Base-by-base conservation (phyloP, 2,329 filamentous ascomycete genomes). In the Scolecobasidium constrictum region DNA sequence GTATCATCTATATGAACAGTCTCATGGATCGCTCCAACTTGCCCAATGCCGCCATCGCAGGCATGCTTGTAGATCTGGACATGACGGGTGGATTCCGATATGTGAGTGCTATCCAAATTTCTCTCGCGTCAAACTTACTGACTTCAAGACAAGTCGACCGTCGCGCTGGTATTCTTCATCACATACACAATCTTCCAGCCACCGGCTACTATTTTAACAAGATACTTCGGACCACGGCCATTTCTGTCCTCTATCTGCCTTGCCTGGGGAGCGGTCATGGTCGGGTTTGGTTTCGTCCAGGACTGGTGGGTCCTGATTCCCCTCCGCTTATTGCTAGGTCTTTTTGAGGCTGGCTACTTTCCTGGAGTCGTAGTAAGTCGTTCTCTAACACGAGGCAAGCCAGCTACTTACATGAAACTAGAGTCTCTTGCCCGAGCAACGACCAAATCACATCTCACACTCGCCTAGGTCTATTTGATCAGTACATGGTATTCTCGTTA, bases 91-190 rank as follows among this genome's bases (percentile, higher is more conserved):
- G 35, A 12, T 26, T 38, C 7, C 35, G 41, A 3, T 43, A 43
- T 20, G n/a, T n/a, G n/a, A n/a, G n/a, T n/a, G n/a, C n/a, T 12
- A n/a, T n/a, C n/a, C n/a, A n/a, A n/a, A n/a, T n/a, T n/a, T n/a
- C n/a, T n/a, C n/a, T n/a, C n/a, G n/a, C n/a, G n/a, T n/a, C n/a
- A n/a, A n/a, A n/a, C n/a, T n/a, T n/a, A n/a, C n/a, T n/a, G n/a
- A n/a, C n/a, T n/a, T n/a, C n/a, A n/a, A n/a, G n/a, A n/a, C n/a
- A n/a, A n/a, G n/a, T 40, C 37, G 12, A 20, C 86, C 52, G 71
- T 81, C 44, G 80, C 81, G 11, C 53, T 66, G 4, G 60, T 67
- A 42, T 67, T 67, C 53, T 67, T 67, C 48, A 61, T 57, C 38
- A 62, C 63, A 16, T 66, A 67, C 45, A 56, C 63, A 19, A 45